Evolutionary conservation across 2,329 filamentous ascomycete genomes (phyloP).

Genomic region (Epichloe bromicola): DNA sequence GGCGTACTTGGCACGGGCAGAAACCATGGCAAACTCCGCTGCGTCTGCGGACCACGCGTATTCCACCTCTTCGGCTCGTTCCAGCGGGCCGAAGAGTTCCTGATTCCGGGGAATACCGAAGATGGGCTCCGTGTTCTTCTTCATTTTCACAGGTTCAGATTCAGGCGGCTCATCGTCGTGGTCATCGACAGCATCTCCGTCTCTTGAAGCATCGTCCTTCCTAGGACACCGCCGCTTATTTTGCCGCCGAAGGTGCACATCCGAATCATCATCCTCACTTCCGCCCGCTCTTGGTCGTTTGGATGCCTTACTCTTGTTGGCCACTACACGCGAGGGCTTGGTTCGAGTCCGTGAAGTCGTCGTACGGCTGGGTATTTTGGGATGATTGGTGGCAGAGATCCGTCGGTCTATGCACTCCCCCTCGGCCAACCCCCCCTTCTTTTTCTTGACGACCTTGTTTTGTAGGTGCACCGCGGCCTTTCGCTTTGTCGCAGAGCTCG

Average conservation of each 20-base stretch:
- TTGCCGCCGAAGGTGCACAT: background rate
- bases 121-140: conserved; percentile 7
- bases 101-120: conserved; percentile 12
- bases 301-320: background rate
- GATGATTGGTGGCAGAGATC: background rate
- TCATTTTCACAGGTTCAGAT: conserved; percentile 3
- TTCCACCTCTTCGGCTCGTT: conserved; percentile 3
- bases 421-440: background rate
- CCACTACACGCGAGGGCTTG: no score
- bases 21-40: conserved; percentile 12
- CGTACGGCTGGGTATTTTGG: background rate
- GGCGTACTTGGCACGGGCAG: conserved; percentile 11
- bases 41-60: conserved; percentile 15
- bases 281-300: background rate
- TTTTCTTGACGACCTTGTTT: conserved; percentile 3
- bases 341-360: background rate
- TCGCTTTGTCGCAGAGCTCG: background rate
- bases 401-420: background rate
- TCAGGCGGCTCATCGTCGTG: background rate
- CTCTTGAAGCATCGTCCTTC: background rate
- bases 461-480: background rate
- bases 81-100: conserved; percentile 3
- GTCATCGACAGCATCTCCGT: background rate
- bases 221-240: background rate
- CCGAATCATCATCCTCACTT: background rate